Evolutionary conservation across 2,329 filamentous ascomycete species (phyloP).

Genomic region (Xylaria sp.): DNA sequence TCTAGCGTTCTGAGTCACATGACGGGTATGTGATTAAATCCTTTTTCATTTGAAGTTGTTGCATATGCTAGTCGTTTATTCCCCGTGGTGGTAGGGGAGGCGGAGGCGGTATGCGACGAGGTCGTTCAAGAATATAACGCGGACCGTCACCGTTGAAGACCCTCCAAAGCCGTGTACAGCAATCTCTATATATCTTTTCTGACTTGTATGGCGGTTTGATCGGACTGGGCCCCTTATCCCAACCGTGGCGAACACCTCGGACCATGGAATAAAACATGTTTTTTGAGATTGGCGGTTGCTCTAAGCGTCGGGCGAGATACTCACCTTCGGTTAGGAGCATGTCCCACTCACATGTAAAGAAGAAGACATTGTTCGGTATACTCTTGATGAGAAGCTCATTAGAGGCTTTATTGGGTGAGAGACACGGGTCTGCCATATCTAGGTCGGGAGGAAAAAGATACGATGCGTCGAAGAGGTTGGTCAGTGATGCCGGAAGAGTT

Average conservation of each 20-base stretch:
- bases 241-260: conserved; percentile 68
- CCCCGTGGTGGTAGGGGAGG: conserved; percentile 7
- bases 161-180: conserved; percentile 60
- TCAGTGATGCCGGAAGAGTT: conserved; percentile 66
- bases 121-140: conserved; percentile 30
- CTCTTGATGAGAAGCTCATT: conserved; percentile 59
- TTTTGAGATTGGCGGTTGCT: conserved; percentile 59
- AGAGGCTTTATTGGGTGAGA: conserved; percentile 67
- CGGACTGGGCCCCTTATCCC: conserved; percentile 74
- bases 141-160: conserved; percentile 51
- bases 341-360: conserved; percentile 72
- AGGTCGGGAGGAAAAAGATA: conserved; percentile 66
- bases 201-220: conserved; percentile 61
- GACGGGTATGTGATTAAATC: not conserved
- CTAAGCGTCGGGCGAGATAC: conserved; percentile 68
- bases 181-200: conserved; percentile 64
- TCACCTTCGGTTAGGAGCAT: conserved; percentile 71
- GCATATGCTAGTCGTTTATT: conserved; percentile 1
- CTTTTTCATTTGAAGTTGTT: not conserved
- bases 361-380: conserved; percentile 63
- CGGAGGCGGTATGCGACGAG: conserved; percentile 37
- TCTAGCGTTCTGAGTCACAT: not conserved
- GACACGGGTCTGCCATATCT: conserved; percentile 61
- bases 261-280: conserved; percentile 68
- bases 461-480: conserved; percentile 70